Conservation (phyloP, 129 eudicot genomes). For the Deinandra increscens region DNA sequence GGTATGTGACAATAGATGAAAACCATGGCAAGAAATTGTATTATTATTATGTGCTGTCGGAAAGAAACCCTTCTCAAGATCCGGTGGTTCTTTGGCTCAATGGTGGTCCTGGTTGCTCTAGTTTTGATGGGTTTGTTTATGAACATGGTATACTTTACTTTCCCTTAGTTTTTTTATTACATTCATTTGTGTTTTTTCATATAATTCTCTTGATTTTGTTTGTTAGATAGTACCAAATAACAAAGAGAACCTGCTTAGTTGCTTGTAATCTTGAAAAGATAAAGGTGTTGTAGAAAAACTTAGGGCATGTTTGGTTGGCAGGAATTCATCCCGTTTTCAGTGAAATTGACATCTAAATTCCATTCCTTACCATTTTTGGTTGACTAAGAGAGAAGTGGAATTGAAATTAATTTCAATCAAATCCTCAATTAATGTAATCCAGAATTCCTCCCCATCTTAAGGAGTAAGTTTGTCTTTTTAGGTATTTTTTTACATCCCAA, state of each 20-base stretch:
- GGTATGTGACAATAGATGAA: slow-evolving; percentile 68
- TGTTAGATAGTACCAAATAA: slow-evolving; percentile 12
- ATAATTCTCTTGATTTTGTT: not conserved
- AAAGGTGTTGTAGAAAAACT: not conserved
- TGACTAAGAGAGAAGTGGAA: too few species aligned
- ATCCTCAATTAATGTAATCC: too few species aligned
- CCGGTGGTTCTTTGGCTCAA: slow-evolving; percentile 95
- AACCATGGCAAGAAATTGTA: slow-evolving; percentile 62
- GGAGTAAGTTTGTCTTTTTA: too few species aligned
- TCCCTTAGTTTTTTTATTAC: not conserved
- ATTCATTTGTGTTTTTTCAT: not conserved
- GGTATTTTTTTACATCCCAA: too few species aligned
- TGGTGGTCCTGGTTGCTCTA: slow-evolving; percentile 96
- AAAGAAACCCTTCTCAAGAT: slow-evolving; percentile 67
- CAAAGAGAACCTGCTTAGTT: slow-evolving; percentile 4
- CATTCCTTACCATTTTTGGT: too few species aligned
- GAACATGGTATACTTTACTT: slow-evolving; percentile 60
- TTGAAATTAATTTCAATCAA: too few species aligned
- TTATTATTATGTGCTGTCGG: slow-evolving; percentile 77
- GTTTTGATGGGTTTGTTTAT: slow-evolving; percentile 88
- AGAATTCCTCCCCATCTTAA: too few species aligned
- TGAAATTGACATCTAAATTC: too few species aligned
- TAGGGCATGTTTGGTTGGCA: too few species aligned
- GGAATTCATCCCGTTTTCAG: too few species aligned
- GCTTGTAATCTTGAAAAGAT: too few species aligned